Evolutionary conservation across 257 asterid species (phyloP).

Genomic region (Solanum etuberosum): DNA sequence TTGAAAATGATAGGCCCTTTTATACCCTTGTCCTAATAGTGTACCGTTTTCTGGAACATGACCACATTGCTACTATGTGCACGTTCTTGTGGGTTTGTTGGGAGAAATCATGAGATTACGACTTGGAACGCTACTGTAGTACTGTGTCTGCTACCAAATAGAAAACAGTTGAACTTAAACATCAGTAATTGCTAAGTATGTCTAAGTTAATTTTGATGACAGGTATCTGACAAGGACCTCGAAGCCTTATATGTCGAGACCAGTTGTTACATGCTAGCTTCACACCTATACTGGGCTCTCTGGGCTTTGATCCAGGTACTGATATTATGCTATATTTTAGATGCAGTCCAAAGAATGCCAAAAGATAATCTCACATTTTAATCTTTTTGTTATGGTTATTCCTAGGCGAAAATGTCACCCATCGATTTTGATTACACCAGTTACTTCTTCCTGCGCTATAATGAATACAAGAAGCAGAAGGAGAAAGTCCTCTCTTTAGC

Average conservation of each 20-base stretch:
- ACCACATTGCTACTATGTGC: neutral
- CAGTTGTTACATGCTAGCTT: slow-evolving; percentile 63
- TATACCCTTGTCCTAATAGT: neutral
- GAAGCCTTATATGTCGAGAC: slow-evolving; percentile 70
- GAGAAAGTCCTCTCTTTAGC: slow-evolving; percentile 39
- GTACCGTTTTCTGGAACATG: neutral
- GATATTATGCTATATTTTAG: neutral
- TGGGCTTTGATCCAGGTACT: slow-evolving; percentile 97
- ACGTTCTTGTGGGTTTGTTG: neutral
- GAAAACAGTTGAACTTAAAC: neutral
- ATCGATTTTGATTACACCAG: slow-evolving; percentile 74
- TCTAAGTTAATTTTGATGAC: neutral
- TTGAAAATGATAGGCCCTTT: neutral
- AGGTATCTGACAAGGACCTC: slow-evolving; percentile 60
- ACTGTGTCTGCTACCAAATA: neutral
- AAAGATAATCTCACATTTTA: neutral
- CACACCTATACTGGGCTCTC: slow-evolving; percentile 87
- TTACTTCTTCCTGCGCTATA: slow-evolving; percentile 68
- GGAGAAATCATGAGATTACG: neutral
- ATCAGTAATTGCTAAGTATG: neutral
- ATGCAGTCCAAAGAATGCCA: neutral
- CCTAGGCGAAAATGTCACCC: slow-evolving; percentile 92
- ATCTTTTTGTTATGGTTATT: neutral
- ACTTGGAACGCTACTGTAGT: neutral
- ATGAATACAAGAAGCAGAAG: slow-evolving; percentile 66